Conservation (phyloP, 148 eudicot genomes). For the Gaultheria prostrata region DNA sequence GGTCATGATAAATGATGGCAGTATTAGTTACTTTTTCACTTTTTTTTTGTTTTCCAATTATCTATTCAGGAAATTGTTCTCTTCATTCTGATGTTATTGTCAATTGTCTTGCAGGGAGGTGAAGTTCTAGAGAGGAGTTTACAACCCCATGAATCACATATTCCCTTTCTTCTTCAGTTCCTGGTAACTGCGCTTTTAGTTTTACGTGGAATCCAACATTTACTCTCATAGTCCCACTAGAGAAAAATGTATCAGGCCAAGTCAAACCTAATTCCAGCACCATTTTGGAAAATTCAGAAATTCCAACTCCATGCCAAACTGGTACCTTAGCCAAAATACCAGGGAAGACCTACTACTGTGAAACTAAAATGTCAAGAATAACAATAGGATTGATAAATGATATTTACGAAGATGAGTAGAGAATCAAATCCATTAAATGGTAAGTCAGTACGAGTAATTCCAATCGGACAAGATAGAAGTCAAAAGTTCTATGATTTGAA, state of each 20-base stretch:
- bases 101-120: constrained; percentile 57
- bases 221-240: not conserved
- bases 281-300: not conserved
- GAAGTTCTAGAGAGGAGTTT: constrained; percentile 64
- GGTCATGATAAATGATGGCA: not conserved
- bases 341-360: not conserved
- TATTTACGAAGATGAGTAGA: not conserved
- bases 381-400: not conserved
- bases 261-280: not conserved
- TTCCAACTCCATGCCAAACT: not conserved
- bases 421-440: not conserved
- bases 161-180: constrained; percentile 94
- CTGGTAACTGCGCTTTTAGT: constrained; percentile 40
- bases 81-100: not conserved
- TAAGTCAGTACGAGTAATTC: not conserved
- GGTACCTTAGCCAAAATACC: not conserved
- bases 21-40: not conserved
- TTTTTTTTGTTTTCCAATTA: not conserved
- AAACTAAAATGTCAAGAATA: not conserved
- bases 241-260: not conserved
- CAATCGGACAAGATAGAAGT: not conserved
- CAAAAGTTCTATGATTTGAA: not conserved
- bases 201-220: not conserved
- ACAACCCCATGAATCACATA: constrained; percentile 97
- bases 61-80: not conserved